These are phyloP conservation scores for Hymenoscyphus albidus DNA, from an alignment of 2,329 filamentous ascomycete species.

Conservation along the genomic window DNA sequence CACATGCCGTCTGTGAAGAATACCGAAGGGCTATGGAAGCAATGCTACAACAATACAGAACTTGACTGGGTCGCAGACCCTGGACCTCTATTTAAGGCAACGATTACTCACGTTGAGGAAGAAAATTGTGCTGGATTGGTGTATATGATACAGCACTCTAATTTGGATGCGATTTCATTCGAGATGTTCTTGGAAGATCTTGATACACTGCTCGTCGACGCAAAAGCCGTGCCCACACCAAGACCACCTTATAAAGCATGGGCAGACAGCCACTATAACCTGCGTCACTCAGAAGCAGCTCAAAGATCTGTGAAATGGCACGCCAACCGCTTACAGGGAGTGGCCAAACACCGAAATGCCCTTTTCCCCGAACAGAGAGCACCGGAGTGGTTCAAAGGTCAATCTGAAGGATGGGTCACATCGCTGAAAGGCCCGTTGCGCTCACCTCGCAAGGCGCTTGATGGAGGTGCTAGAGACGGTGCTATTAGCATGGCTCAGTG, in stretches of 20 bases:
- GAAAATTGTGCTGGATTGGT: conserved; percentile 14
- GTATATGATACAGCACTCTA: conserved; percentile 17
- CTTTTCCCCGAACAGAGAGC: conserved; percentile 12
- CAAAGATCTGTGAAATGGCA: conserved; percentile 13
- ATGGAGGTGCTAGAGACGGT: conserved; percentile 3
- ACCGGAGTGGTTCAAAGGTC: conserved; percentile 18
- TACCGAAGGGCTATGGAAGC: not conserved
- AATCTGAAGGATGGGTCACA: conserved; percentile 14
- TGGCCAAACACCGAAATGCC: conserved; percentile 3
- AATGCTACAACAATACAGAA: conserved; percentile 12
- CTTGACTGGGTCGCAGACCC: conserved; percentile 14
- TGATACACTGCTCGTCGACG: conserved; percentile 5
- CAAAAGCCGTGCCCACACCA: not conserved
- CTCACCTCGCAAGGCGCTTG: conserved; percentile 10
- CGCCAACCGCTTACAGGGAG: conserved; percentile 11
- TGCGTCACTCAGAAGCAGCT: conserved; percentile 9
- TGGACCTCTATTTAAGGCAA: conserved; percentile 13
- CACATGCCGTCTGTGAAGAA: conserved; percentile 8
- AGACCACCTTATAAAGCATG: conserved; percentile 17
- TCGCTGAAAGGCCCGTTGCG: conserved; percentile 8
- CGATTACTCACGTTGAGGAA: conserved; percentile 16
- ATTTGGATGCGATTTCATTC: conserved; percentile 15
- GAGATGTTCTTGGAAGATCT: conserved; percentile 16
- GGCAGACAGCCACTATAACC: conserved; percentile 16
- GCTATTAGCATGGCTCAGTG: conserved; percentile 7